Conservation (phyloP, 495 filamentous ascomycete genomes). For the Saxophila tyrrhenica region DNA sequence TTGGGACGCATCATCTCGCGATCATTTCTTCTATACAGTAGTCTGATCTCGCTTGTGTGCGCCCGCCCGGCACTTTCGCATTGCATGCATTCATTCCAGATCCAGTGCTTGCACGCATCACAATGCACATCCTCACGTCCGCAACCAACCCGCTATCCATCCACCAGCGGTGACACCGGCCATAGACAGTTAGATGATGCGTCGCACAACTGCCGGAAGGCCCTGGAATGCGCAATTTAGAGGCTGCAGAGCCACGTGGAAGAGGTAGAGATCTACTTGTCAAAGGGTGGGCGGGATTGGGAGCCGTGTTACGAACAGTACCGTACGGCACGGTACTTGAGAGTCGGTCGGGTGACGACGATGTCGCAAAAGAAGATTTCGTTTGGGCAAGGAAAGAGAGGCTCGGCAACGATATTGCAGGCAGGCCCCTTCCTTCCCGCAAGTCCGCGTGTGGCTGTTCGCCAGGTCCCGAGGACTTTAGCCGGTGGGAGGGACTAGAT, state of each 20-base stretch:
- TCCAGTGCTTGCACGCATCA: background rate
- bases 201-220: background rate
- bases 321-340: no score
- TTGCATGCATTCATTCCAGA: no score
- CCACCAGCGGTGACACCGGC: background rate
- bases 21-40: background rate
- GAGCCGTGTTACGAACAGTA: no score
- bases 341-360: background rate
- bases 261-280: background rate
- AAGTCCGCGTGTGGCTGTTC: background rate
- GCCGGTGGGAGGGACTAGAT: background rate
- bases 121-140: no score
- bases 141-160: no score
- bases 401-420: conserved; percentile 1
- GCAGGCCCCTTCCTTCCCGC: no score
- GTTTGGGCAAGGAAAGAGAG: background rate
- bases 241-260: background rate
- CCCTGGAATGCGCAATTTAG: background rate
- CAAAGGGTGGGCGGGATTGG: background rate
- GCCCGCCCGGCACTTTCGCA: no score
- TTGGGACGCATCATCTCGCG: background rate
- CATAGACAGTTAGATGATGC: background rate
- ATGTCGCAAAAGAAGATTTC: background rate
- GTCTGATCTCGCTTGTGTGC: background rate
- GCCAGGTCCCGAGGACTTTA: no score